Evolutionary conservation across 345 rosid genomes (phyloP).

Genomic region (Camelina neglecta): DNA sequence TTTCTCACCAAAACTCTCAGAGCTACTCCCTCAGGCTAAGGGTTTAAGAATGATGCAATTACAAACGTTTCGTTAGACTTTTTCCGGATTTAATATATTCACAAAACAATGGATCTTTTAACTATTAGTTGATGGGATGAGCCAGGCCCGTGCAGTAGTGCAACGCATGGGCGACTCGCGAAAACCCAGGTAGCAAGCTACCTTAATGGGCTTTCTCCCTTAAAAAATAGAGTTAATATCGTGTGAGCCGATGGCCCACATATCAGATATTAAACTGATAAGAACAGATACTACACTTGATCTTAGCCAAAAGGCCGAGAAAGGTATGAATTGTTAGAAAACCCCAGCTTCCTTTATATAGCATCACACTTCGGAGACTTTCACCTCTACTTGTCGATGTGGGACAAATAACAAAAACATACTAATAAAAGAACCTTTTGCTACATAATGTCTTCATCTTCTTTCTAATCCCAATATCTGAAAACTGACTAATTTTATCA

Average conservation of each 20-base stretch:
- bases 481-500: conserved; percentile 1
- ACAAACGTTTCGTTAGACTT: too few relatives aligned
- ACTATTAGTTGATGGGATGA: neutral
- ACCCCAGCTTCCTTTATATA: conserved; percentile 12
- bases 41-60: neutral
- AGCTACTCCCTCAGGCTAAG: neutral
- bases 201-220: conserved; percentile 13
- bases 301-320: conserved; percentile 81
- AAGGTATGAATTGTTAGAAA: conserved; percentile 2
- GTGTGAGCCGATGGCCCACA: conserved; percentile 41
- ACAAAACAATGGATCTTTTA: neutral
- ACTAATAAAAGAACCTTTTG: neutral
- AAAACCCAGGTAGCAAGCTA: conserved; percentile 45
- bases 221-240: conserved; percentile 43
- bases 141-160: conserved; percentile 44
- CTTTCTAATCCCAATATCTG: neutral
- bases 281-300: conserved; percentile 73
- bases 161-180: conserved; percentile 39
- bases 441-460: neutral
- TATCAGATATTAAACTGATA: conserved; percentile 73
- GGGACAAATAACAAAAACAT: conserved; percentile 15
- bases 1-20: conserved; percentile 24
- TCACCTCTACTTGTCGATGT: conserved; percentile 24
- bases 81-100: neutral
- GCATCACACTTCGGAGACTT: neutral